A percentile compares a stretch with the other conserved stretches of the same genome.
Evolutionary conservation across 371 early-diverging fungal genomes (phyloP).

Genomic region (Umbelopsis sp.): DNA sequence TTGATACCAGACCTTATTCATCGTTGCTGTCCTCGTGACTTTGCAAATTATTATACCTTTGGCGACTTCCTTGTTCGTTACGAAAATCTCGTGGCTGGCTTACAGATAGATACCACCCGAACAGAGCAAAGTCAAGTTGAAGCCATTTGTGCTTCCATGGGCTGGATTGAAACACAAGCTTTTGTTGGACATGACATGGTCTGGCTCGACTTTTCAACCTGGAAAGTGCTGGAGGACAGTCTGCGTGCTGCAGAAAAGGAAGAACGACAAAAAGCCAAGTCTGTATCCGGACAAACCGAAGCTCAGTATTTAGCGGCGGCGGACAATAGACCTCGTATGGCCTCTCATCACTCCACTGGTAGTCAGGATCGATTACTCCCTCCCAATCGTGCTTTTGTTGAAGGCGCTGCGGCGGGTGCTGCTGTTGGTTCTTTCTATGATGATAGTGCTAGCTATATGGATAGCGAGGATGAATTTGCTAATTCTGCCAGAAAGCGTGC

Average conservation of each 20-base stretch:
- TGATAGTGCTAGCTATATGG: conserved; percentile 50
- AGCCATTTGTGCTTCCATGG: conserved; percentile 47
- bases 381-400: conserved; percentile 29
- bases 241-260: conserved; percentile 77
- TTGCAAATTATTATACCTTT: conserved; percentile 64
- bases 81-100: conserved; percentile 34
- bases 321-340: conserved; percentile 3
- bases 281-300: neutral
- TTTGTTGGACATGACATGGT: conserved; percentile 65
- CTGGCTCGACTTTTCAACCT: conserved; percentile 72
- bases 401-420: conserved; percentile 19
- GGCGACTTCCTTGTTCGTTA: conserved; percentile 72
- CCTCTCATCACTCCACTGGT: conserved; percentile 34
- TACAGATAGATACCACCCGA: conserved; percentile 45
- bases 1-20: conserved; percentile 65
- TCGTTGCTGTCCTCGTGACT: conserved; percentile 56
- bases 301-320: neutral
- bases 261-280: conserved; percentile 57
- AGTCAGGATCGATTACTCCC: conserved; percentile 37
- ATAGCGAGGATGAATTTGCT: conserved; percentile 40
- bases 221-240: conserved; percentile 81
- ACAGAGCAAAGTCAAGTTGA: conserved; percentile 45
- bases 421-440: conserved; percentile 37
- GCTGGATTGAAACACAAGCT: conserved; percentile 45
- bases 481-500: conserved; percentile 40